Evolutionary conservation across 345 rosid genomes (phyloP).

Genomic region (Moricandia moricandioides): DNA sequence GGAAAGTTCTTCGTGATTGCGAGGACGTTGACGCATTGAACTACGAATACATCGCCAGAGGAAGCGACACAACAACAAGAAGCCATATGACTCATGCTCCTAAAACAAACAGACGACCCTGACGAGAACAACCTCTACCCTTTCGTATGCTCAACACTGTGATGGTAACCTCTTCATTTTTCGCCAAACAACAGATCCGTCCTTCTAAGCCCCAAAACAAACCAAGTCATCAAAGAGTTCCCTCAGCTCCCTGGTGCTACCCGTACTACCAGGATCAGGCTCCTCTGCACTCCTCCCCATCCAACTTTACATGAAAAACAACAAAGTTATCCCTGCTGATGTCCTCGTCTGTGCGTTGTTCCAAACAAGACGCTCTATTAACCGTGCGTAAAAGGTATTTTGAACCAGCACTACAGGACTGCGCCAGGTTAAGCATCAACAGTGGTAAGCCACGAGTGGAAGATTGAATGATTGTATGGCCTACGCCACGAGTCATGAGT

Average conservation of each 20-base stretch:
- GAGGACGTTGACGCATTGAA: constrained; percentile 72
- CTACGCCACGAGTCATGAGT: constrained; percentile 65
- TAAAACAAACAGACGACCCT: constrained; percentile 49
- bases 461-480: constrained; percentile 64
- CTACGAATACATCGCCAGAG: constrained; percentile 70
- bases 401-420: constrained; percentile 53
- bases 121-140: constrained; percentile 88
- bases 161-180: constrained; percentile 79
- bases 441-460: constrained; percentile 53
- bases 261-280: constrained; percentile 75
- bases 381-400: constrained; percentile 34
- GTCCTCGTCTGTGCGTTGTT: constrained; percentile 67
- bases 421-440: constrained; percentile 55
- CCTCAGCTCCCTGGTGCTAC: constrained; percentile 71
- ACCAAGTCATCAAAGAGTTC: constrained; percentile 53
- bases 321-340: constrained; percentile 38
- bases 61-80: constrained; percentile 49
- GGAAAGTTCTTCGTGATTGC: constrained; percentile 70
- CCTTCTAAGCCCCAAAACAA: constrained; percentile 48
- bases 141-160: constrained; percentile 64
- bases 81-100: constrained; percentile 44
- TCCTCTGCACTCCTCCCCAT: constrained; percentile 68
- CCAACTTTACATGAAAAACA: constrained; percentile 30
- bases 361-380: constrained; percentile 45
- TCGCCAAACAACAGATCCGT: constrained; percentile 77